Base-by-base conservation (phyloP, 2,329 filamentous ascomycete genomes). In the Blumeria hordei region DNA sequence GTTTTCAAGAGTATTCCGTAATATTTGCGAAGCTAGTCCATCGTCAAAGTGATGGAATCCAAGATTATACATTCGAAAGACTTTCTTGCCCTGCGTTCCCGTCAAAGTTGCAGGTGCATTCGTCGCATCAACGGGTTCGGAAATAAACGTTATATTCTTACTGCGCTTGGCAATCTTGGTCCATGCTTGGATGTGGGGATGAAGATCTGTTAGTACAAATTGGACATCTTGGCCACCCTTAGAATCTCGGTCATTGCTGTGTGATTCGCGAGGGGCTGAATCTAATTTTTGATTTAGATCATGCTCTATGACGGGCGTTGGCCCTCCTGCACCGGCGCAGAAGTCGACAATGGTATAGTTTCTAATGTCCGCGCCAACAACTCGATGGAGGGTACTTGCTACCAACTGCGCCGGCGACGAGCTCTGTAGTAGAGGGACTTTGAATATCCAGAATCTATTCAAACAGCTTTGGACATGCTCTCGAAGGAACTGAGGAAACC, bases 31-130 rank as follows among this genome's bases (percentile, higher is more conserved):
- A 0, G 80, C 83, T 16, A 79, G 66, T 3, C 68, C 67, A 62
- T 87, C 80, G 58, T 79, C 74, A 60, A 88, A 88, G 67, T 88
- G 83, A 66, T 88, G 84, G 62, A 88, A 88, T 0, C 81, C 76
- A 1, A 86, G 70, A 64, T 81, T 84, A 66, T 84, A 88, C 53
- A 87, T 68, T 4, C 83, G 72, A 63, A 86, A 82, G 21, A 84
- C 69, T 47, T 70, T 74, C 62, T 72, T 74, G 3, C 68, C 69
- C 10, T 66, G 63, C 6, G 59, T 62, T 16, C 60, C 61, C 50
- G 75, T 67, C 35, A 80, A 65, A 43, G 71, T 66, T 35, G 66
- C 62, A n/a, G 80, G 76, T 1, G 76, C 78, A 53, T 72, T 68
- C 10, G 75, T 71, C 10, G 84, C 83, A 67, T 88, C 81, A 0